A percentile compares a stretch with the other conserved stretches of the same genome.
Evolutionary conservation across 2,329 filamentous ascomycete species (phyloP).

Genomic region (Neofusicoccum ribis): DNA sequence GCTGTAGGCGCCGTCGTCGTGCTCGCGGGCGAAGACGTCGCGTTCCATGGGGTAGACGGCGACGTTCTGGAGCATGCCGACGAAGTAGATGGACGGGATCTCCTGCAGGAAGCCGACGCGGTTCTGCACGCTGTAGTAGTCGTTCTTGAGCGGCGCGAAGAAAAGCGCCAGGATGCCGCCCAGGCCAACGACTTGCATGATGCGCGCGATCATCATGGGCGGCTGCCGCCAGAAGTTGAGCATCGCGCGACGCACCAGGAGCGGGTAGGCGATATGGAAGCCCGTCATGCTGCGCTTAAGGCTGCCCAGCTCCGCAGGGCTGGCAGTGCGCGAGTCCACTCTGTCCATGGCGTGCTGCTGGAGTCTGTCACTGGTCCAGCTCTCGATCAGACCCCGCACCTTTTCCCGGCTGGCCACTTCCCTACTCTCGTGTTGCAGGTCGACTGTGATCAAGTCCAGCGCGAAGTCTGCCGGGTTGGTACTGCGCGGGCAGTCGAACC

Average conservation of each 20-base stretch:
- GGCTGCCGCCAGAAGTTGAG: constrained; percentile 58
- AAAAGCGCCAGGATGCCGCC: constrained; percentile 45
- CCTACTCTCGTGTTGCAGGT: constrained; percentile 64
- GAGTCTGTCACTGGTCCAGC: constrained; percentile 49
- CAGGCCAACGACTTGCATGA: constrained; percentile 41
- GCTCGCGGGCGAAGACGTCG: constrained; percentile 75
- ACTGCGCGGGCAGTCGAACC: constrained; percentile 65
- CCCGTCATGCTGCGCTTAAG: constrained; percentile 64
- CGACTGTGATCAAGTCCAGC: constrained; percentile 73
- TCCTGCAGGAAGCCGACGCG: constrained; percentile 74
- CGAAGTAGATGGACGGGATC: constrained; percentile 69
- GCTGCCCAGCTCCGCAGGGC: constrained; percentile 70
- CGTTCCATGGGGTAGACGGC: constrained; percentile 71
- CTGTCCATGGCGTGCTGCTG: neutral
- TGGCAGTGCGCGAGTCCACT: constrained; percentile 36
- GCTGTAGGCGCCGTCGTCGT: constrained; percentile 71
- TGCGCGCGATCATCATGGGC: constrained; percentile 35
- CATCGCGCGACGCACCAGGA: constrained; percentile 65
- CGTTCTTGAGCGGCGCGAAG: constrained; percentile 68
- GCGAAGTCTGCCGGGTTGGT: constrained; percentile 79
- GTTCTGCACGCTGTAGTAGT: constrained; percentile 71
- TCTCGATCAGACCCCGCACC: constrained; percentile 61
- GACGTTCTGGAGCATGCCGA: constrained; percentile 79
- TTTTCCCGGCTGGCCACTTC: constrained; percentile 64
- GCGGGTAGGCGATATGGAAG: constrained; percentile 63